Conservation (phyloP, 2,329 filamentous ascomycete species). For the Penicillium sp. region DNA sequence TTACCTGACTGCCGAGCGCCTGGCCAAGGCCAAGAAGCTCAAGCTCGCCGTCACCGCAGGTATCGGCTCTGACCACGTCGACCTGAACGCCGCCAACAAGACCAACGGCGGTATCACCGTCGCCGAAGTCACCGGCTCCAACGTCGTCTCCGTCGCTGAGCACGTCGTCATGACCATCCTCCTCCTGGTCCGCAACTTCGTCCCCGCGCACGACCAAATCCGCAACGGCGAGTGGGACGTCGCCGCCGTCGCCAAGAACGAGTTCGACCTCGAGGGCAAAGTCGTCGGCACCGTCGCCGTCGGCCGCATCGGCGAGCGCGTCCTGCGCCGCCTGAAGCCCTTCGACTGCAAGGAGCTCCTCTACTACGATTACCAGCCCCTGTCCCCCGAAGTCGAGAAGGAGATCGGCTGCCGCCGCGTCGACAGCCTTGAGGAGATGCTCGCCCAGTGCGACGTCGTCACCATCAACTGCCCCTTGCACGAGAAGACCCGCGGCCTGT, state of each 20-base stretch:
- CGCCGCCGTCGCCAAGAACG: slow-evolving; percentile 93
- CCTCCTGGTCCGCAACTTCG: slow-evolving; percentile 93
- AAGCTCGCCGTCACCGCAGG: slow-evolving; percentile 96
- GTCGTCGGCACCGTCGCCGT: slow-evolving; percentile 97
- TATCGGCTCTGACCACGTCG: slow-evolving; percentile 98
- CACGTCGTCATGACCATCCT: slow-evolving; percentile 99
- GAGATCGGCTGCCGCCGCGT: slow-evolving; percentile 95
- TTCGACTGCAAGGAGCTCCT: slow-evolving; percentile 99
- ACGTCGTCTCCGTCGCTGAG: slow-evolving; percentile 97
- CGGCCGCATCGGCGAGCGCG: slow-evolving; percentile 96
- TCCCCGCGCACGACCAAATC: slow-evolving; percentile 94
- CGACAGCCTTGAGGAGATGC: slow-evolving; percentile 86
- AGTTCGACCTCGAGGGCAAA: slow-evolving; percentile 97
- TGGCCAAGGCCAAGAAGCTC: slow-evolving; percentile 97
- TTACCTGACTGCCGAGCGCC: slow-evolving; percentile 93
- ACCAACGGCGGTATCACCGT: slow-evolving; percentile 98
- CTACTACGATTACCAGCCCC: slow-evolving; percentile 99
- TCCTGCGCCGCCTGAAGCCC: slow-evolving; percentile 90
- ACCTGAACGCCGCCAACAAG: slow-evolving; percentile 95
- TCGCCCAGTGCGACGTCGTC: slow-evolving; percentile 92
- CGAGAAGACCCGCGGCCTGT: slow-evolving; percentile 93
- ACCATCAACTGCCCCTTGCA: slow-evolving; percentile 99
- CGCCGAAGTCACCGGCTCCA: slow-evolving; percentile 95
- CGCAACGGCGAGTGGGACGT: slow-evolving; percentile 91
- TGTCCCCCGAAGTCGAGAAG: slow-evolving; percentile 80